These are phyloP conservation scores for Colletotrichum salicis DNA, from an alignment of 2,329 filamentous ascomycete species.

Conservation along the genomic window DNA sequence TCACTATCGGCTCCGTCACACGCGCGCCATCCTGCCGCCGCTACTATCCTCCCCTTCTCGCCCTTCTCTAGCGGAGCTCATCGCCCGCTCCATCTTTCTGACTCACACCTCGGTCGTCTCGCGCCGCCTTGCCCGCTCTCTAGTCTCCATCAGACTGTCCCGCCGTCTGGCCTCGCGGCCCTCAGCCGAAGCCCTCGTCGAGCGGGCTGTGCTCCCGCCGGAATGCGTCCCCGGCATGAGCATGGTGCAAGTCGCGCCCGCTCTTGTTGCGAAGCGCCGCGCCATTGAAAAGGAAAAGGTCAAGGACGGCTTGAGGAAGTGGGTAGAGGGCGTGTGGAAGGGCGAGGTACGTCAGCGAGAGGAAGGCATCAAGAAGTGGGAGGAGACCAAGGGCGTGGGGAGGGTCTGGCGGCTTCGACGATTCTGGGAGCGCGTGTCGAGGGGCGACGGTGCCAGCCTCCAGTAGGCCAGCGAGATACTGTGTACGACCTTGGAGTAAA, in stretches of 20 bases:
- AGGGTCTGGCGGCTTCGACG: slow-evolving; percentile 70
- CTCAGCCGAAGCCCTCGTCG: slow-evolving; percentile 68
- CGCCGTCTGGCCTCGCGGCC: slow-evolving; percentile 70
- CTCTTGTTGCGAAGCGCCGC: slow-evolving; percentile 69
- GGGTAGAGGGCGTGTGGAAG: slow-evolving; percentile 70
- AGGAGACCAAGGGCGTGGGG: slow-evolving; percentile 64
- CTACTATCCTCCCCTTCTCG: slow-evolving; percentile 67
- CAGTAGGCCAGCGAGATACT: slow-evolving; percentile 12
- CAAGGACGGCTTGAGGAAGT: slow-evolving; percentile 73
- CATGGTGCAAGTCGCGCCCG: slow-evolving; percentile 62
- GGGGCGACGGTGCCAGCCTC: slow-evolving; percentile 46
- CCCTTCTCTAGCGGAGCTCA: slow-evolving; percentile 70
- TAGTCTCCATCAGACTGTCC: slow-evolving; percentile 73
- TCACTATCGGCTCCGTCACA: slow-evolving; percentile 67
- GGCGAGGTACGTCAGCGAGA: slow-evolving; percentile 62
- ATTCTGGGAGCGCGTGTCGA: slow-evolving; percentile 73
- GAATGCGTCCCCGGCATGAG: slow-evolving; percentile 67
- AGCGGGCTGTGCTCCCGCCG: slow-evolving; percentile 71
- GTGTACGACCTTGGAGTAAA: not conserved
- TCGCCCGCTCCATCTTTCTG: slow-evolving; percentile 72
- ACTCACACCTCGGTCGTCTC: slow-evolving; percentile 74
- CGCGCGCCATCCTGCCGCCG: slow-evolving; percentile 63
- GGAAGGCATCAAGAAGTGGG: slow-evolving; percentile 57
- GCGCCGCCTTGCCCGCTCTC: slow-evolving; percentile 69
- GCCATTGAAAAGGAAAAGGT: slow-evolving; percentile 74